Percentiles rank a stretch among this genome's conserved stretches.
Evolutionary conservation across 1,284 basidiomycete species (phyloP).

Genomic region (Irpex sp.): DNA sequence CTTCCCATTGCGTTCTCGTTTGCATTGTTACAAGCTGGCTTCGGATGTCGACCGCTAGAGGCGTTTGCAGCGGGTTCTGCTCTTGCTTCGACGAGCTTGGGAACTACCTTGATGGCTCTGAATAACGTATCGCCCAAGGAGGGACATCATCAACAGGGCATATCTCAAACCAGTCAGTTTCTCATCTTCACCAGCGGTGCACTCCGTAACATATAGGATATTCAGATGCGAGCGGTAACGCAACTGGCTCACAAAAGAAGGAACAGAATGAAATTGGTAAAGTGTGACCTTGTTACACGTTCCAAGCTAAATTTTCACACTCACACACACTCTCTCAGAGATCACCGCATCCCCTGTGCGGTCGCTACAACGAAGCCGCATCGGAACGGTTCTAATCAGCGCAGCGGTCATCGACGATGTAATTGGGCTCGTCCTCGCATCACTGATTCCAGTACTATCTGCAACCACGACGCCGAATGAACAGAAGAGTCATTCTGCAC

Average conservation of each 20-base stretch:
- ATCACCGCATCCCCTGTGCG: neutral
- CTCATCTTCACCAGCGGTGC: neutral
- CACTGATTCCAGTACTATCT: conserved; percentile 38
- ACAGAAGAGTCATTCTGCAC: conserved; percentile 1
- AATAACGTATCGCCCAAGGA: conserved; percentile 17
- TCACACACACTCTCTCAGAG: neutral
- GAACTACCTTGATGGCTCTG: conserved; percentile 50
- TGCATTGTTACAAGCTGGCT: conserved; percentile 25
- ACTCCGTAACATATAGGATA: too few relatives aligned
- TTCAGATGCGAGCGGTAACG: too few relatives aligned
- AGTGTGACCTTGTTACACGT: too few relatives aligned
- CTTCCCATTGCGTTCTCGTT: conserved; percentile 44
- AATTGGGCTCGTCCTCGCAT: conserved; percentile 47
- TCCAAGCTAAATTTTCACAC: too few relatives aligned
- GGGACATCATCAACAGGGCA: neutral
- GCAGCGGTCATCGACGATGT: conserved; percentile 56
- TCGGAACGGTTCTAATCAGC: conserved; percentile 46
- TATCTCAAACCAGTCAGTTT: neutral
- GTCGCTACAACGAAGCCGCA: conserved; percentile 37
- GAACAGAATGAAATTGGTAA: too few relatives aligned
- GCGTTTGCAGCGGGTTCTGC: conserved; percentile 50
- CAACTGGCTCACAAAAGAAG: too few relatives aligned
- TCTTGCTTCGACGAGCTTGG: conserved; percentile 48
- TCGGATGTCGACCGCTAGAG: conserved; percentile 33
- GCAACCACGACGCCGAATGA: conserved; percentile 6